Evolutionary conservation across 495 filamentous ascomycete genomes (phyloP).

Genomic region (Lindgomyces ingoldianus): DNA sequence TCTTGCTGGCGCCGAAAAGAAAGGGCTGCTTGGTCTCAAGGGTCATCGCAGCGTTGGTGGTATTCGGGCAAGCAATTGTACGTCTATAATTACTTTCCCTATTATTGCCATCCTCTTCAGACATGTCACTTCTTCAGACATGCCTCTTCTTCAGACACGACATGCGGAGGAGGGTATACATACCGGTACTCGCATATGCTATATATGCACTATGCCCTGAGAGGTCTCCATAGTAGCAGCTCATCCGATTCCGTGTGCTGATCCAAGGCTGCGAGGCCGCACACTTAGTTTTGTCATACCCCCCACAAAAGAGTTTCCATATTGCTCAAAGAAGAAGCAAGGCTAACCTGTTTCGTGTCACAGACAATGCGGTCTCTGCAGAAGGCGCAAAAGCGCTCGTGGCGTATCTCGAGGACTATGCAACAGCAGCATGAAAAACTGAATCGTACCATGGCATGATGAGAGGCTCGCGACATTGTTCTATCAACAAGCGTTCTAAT

Average conservation of each 20-base stretch:
- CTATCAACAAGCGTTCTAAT: slow-evolving; percentile 10
- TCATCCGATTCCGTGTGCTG: slow-evolving; percentile 7
- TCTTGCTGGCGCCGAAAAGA: slow-evolving; percentile 65
- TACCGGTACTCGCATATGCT: slow-evolving; percentile 23
- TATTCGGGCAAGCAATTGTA: slow-evolving; percentile 61
- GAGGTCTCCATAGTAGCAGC: background rate
- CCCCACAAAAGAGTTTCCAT: too few relatives aligned
- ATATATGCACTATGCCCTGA: slow-evolving; percentile 10
- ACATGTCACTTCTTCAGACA: background rate
- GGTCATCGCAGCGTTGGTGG: slow-evolving; percentile 80
- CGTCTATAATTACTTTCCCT: slow-evolving; percentile 18
- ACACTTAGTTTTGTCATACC: background rate
- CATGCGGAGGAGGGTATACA: slow-evolving; percentile 3
- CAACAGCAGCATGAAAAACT: slow-evolving; percentile 23
- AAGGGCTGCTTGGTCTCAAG: slow-evolving; percentile 70
- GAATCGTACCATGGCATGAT: slow-evolving; percentile 22
- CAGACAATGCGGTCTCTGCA: slow-evolving; percentile 47
- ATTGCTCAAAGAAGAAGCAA: background rate
- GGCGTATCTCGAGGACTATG: slow-evolving; percentile 45
- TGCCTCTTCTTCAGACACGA: too few relatives aligned
- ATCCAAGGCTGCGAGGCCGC: background rate
- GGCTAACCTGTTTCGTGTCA: slow-evolving; percentile 28
- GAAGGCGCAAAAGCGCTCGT: slow-evolving; percentile 44
- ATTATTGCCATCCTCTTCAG: background rate
- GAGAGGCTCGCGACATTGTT: background rate